These are phyloP conservation scores for Phytopythium mirpurense DNA, from an alignment of 352 stramenopile species.

Conservation along the genomic window DNA sequence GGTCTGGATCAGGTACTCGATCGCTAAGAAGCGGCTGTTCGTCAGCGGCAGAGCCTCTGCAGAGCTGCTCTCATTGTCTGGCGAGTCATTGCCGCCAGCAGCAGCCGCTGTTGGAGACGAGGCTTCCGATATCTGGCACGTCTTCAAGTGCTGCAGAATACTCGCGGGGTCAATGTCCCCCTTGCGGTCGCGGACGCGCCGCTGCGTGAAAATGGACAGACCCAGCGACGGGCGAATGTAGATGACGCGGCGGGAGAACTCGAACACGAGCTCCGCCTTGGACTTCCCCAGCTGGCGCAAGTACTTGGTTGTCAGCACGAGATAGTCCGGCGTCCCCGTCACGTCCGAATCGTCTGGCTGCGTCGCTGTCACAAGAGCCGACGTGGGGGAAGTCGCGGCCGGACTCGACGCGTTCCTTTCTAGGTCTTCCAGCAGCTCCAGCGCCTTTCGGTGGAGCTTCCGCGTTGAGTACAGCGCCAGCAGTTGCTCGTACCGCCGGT, in stretches of 20 bases:
- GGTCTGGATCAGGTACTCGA: conserved; percentile 76
- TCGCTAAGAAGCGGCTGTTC: conserved; percentile 60
- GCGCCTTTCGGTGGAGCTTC: conserved; percentile 69
- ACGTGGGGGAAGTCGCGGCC: conserved; percentile 7
- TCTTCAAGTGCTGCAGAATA: conserved; percentile 68
- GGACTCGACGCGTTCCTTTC: conserved; percentile 43
- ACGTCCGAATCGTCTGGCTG: conserved; percentile 2
- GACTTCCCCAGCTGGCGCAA: conserved; percentile 56
- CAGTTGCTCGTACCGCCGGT: conserved; percentile 52
- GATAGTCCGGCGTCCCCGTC: conserved; percentile 36
- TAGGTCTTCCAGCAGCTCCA: conserved; percentile 78
- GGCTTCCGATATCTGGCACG: conserved; percentile 30
- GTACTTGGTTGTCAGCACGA: conserved; percentile 61
- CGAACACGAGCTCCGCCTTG: conserved; percentile 68
- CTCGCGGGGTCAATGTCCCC: conserved; percentile 61
- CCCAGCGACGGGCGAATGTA: conserved; percentile 45
- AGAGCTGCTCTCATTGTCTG: neutral
- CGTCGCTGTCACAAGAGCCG: neutral
- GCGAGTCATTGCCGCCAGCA: neutral
- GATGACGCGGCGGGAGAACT: conserved; percentile 74
- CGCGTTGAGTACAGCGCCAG: conserved; percentile 66
- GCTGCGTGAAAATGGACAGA: conserved; percentile 76
- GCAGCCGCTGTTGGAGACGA: conserved; percentile 1
- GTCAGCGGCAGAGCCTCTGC: conserved; percentile 35
- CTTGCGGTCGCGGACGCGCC: conserved; percentile 34